phyloP scores from a whole-genome alignment of 192 early-diverging fungal species.

The Coemansia sp. region DNA sequence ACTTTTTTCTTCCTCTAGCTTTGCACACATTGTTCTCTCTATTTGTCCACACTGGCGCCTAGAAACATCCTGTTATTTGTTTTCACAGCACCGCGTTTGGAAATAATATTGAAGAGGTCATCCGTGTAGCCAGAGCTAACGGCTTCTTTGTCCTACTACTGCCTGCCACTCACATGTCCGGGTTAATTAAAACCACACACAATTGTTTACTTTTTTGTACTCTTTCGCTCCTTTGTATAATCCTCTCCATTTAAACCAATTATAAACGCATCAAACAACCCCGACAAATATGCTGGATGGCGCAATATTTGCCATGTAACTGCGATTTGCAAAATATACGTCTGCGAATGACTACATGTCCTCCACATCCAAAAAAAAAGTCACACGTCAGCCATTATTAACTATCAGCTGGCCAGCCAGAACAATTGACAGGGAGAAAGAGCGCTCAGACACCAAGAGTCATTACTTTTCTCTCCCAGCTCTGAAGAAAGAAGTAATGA shows the following conservation, averaged over 20 bases:
- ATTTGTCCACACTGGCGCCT: too few species aligned
- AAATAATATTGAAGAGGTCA: neutral
- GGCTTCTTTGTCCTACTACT: neutral
- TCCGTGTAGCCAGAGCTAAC: neutral
- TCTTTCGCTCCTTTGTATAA: neutral
- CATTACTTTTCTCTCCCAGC: neutral
- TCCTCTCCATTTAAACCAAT: neutral
- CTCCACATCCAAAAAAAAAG: neutral
- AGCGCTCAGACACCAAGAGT: neutral
- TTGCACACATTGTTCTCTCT: neutral
- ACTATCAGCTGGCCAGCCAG: neutral
- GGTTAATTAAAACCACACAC: neutral
- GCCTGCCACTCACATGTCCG: neutral
- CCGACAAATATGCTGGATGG: neutral
- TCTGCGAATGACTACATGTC: neutral
- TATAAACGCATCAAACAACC: neutral
- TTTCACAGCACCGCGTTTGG: neutral
- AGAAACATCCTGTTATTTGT: neutral
- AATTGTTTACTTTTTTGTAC: neutral
- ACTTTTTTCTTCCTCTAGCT: too few species aligned
- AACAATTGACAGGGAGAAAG: neutral
- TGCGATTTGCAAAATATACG: neutral
- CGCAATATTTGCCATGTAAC: neutral
- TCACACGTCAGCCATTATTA: slow-evolving; percentile 12
- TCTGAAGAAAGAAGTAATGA: neutral